These are phyloP conservation scores for Fusarium odoratissimum DNA, from an alignment of 2,329 filamentous ascomycete species.

Conservation along the genomic window DNA sequence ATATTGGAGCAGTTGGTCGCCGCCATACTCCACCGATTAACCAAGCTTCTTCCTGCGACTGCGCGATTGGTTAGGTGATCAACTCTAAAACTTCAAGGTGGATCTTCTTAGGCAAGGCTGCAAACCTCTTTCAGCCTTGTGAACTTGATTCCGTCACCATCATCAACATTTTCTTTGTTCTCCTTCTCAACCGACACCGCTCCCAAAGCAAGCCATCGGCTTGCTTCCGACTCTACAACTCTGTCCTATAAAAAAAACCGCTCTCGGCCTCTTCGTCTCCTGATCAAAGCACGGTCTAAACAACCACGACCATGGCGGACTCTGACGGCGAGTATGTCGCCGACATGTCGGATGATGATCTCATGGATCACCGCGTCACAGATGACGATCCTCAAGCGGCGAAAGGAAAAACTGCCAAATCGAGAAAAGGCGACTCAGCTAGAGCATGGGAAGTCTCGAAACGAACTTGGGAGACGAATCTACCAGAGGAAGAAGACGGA, in stretches of 20 bases:
- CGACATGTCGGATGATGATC: conserved; percentile 74
- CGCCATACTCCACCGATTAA: neutral
- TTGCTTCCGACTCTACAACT: neutral
- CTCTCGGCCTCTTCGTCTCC: neutral
- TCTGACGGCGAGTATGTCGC: conserved; percentile 78
- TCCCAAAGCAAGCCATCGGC: neutral
- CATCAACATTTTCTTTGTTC: conserved; percentile 11
- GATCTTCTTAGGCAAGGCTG: conserved; percentile 40
- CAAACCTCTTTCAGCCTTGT: conserved; percentile 41
- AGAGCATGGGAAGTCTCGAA: conserved; percentile 76
- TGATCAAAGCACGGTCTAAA: neutral
- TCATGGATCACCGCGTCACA: conserved; percentile 61
- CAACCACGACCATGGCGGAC: conserved; percentile 68
- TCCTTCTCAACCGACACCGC: neutral
- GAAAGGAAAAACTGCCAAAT: conserved; percentile 45
- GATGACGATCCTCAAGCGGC: conserved; percentile 50
- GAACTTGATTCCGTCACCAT: conserved; percentile 38
- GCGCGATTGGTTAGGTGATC: conserved; percentile 32
- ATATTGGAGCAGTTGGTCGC: neutral
- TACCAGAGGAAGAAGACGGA: conserved; percentile 78
- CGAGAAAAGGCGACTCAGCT: conserved; percentile 54
- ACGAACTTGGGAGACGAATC: conserved; percentile 77
- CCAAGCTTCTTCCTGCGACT: conserved; percentile 15
- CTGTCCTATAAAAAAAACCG: neutral
- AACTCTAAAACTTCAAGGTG: conserved; percentile 26